Percentiles rank a stretch among this genome's conserved stretches.
Evolutionary conservation across 2,329 filamentous ascomycete genomes (phyloP).

Genomic region (Hypoxylon sp.): DNA sequence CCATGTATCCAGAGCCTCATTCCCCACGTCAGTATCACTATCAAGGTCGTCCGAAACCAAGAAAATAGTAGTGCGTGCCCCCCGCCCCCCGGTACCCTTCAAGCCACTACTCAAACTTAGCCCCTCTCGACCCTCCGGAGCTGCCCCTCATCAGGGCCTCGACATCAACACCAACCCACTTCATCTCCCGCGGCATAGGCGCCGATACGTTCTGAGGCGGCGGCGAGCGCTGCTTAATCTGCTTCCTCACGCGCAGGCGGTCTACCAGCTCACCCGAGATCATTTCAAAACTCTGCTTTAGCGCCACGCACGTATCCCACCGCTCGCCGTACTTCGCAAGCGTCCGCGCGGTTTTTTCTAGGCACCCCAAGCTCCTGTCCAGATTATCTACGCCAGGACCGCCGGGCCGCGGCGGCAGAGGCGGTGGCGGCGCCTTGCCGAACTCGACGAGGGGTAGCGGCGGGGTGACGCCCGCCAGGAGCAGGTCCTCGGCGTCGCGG

Average conservation of each 20-base stretch:
- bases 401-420: slow-evolving; percentile 63
- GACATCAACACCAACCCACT: slow-evolving; percentile 62
- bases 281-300: slow-evolving; percentile 67
- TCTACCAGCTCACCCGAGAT: slow-evolving; percentile 62
- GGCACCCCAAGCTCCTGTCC: slow-evolving; percentile 67
- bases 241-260: slow-evolving; percentile 57
- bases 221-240: slow-evolving; percentile 54
- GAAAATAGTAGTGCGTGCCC: too few relatives aligned
- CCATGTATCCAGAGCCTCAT: slow-evolving; percentile 1
- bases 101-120: slow-evolving; percentile 29
- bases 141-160: slow-evolving; percentile 58
- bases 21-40: background rate
- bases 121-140: slow-evolving; percentile 35
- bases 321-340: slow-evolving; percentile 69
- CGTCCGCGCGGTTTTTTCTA: slow-evolving; percentile 67
- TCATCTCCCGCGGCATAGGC: slow-evolving; percentile 54
- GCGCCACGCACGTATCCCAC: slow-evolving; percentile 69
- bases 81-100: background rate
- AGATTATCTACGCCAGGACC: slow-evolving; percentile 63
- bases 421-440: slow-evolving; percentile 65
- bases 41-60: background rate
- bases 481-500: slow-evolving; percentile 68
- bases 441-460: slow-evolving; percentile 59
- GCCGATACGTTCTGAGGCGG: slow-evolving; percentile 49
- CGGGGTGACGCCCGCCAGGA: slow-evolving; percentile 65